phyloP scores from a whole-genome alignment of 2,329 filamentous ascomycete species.

The Geosmithia flava region DNA sequence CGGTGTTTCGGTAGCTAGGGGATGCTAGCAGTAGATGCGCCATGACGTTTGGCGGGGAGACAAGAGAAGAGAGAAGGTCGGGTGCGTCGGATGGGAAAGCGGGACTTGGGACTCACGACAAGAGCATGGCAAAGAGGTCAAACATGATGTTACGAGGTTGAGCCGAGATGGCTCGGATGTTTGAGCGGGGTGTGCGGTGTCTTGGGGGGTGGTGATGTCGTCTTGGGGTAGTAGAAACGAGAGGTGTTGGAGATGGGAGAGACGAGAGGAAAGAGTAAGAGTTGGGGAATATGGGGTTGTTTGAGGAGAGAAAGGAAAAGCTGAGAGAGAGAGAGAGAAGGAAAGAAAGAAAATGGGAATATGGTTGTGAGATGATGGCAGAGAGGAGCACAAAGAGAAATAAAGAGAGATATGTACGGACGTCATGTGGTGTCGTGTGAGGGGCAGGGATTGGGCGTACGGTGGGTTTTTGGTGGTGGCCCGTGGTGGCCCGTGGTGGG shows the following conservation, averaged over 20 bases:
- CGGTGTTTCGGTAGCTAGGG: not conserved
- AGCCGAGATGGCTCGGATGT: not conserved
- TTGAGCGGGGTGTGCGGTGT: too few relatives aligned
- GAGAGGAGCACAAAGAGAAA: not conserved
- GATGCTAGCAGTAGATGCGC: not conserved
- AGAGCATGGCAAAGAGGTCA: slow-evolving; percentile 62
- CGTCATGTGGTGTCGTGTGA: not conserved
- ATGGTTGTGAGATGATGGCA: not conserved
- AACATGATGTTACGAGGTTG: slow-evolving; percentile 42
- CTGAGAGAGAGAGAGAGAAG: not conserved
- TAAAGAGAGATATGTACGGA: not conserved
- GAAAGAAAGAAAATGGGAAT: not conserved
- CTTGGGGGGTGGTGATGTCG: too few relatives aligned
- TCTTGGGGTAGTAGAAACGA: not conserved
- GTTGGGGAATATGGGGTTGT: not conserved
- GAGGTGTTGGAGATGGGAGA: not conserved
- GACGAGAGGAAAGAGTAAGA: too few relatives aligned
- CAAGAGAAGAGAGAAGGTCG: slow-evolving; percentile 4
- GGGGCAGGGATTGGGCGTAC: not conserved
- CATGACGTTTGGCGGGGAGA: slow-evolving; percentile 9
- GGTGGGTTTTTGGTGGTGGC: too few relatives aligned
- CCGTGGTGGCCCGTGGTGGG: not conserved
- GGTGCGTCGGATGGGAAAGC: slow-evolving; percentile 1
- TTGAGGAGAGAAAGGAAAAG: not conserved
- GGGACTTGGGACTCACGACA: slow-evolving; percentile 51